A percentile compares a stretch with the other conserved stretches of the same genome.
These are phyloP conservation scores for Cladobotryum protrusum DNA, from an alignment of 2,329 filamentous ascomycete genomes.

Conservation along the genomic window DNA sequence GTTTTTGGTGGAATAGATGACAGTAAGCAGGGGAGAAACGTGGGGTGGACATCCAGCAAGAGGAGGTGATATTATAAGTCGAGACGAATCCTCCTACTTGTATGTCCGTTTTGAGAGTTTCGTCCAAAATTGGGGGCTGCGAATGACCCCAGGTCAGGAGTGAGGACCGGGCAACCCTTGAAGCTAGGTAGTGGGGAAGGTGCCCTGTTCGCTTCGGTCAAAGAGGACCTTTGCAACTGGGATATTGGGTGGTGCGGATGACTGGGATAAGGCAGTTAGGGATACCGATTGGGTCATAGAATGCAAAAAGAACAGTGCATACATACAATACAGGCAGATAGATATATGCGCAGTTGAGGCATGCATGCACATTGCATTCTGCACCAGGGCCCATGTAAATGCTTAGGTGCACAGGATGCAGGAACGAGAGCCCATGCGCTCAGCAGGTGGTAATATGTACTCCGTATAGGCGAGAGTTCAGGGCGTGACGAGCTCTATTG, in stretches of 20 bases:
- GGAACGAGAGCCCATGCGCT: too few relatives aligned
- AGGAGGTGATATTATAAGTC: not conserved
- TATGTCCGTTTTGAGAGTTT: not conserved
- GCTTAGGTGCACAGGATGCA: too few relatives aligned
- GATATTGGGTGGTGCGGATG: not conserved
- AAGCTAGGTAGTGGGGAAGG: not conserved
- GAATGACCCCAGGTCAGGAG: not conserved
- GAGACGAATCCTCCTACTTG: not conserved
- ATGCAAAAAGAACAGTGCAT: not conserved
- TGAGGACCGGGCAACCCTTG: not conserved
- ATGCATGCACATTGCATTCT: too few relatives aligned
- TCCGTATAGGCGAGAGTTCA: too few relatives aligned
- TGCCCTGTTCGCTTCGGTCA: too few relatives aligned
- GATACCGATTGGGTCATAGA: not conserved
- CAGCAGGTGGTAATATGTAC: too few relatives aligned
- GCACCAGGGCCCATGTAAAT: too few relatives aligned
- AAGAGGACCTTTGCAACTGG: not conserved
- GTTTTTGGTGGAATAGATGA: not conserved
- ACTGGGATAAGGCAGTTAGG: not conserved
- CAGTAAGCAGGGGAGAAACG: constrained; percentile 6
- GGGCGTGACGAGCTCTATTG: too few relatives aligned
- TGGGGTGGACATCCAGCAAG: constrained; percentile 10
- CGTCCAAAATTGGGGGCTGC: constrained; percentile 1
- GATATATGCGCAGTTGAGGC: too few relatives aligned
- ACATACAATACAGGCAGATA: not conserved